Evolutionary conservation across 2,329 filamentous ascomycete genomes (phyloP), one percentile per base, ranked within the genome.

Genomic region (Thelonectria rubi): DNA sequence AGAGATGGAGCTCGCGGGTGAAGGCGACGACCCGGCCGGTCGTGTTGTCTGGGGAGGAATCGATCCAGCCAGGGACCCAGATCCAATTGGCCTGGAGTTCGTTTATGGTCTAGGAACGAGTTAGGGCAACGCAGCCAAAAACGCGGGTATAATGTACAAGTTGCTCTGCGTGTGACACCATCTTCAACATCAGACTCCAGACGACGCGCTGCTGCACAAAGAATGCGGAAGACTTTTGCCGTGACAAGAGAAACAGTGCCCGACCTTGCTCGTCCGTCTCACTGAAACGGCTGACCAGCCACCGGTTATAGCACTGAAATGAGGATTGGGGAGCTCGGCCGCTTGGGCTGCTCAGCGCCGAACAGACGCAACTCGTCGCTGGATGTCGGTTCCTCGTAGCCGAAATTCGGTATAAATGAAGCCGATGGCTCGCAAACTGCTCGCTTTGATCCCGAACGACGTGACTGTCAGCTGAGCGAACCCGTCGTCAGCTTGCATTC

Each of bases 11-110:
- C 1, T 24, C 12, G 50, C 58, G 63, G 8, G 32, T 57, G 55
- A 70, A 70, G 14, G 53, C 59, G 14, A 68, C 65, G 40, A 70
- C 52, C 3, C 48, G 24, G 4, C 62, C 68, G 1, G 68, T 60
- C 1, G 68, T 67, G 9, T 64, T 60, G 3, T 53, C 32, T 0
- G 32, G 60, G 1, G 60, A 65, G 7, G 60, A 63, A 30, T 65
- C 63, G 21, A 63, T 40, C 63, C 78, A 79, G 37, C 68, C 58
- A 1, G 74, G 71, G 1, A 67, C 43, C 78, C 77, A 80, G 39
- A 79, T 65, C 77, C 77, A 80, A 55, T 75, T 79, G 17, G 72
- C 71, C 56, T 76, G 76, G 42, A 79, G 76, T 10, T 61, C 58
- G 51, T 75, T 70, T 53, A 75, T 71, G 15, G 56, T 72, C 73